These are phyloP conservation scores for Draba incana DNA, from an alignment of 345 rosid species.

Conservation along the genomic window DNA sequence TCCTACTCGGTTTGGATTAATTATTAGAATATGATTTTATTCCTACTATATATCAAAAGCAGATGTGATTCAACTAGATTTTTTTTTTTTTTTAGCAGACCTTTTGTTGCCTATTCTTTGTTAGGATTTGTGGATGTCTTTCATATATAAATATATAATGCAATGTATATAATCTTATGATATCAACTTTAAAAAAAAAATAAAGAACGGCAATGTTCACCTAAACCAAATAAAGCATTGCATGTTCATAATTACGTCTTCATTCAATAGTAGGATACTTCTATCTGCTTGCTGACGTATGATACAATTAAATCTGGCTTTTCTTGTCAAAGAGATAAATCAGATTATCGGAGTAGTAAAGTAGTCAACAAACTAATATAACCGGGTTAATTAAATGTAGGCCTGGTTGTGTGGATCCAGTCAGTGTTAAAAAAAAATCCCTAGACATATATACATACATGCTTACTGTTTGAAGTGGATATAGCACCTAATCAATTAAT, in stretches of 20 bases:
- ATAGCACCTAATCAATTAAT: too few relatives aligned
- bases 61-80: background rate
- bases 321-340: too few relatives aligned
- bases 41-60: background rate
- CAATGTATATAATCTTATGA: background rate
- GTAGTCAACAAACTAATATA: too few relatives aligned
- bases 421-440: too few relatives aligned
- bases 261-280: background rate
- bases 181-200: background rate
- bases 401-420: too few relatives aligned
- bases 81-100: background rate
- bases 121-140: constrained; percentile 5
- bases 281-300: background rate
- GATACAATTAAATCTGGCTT: background rate
- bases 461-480: too few relatives aligned
- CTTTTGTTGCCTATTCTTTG: background rate
- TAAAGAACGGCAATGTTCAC: background rate
- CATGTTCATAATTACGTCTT: constrained; percentile 15
- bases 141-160: background rate
- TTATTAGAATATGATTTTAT: background rate
- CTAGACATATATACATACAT: too few relatives aligned
- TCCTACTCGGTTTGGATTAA: background rate
- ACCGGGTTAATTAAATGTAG: too few relatives aligned
- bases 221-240: constrained; percentile 30
- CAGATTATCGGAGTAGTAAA: background rate